These are phyloP conservation scores for Madurella mycetomatis DNA, from an alignment of 2,329 filamentous ascomycete genomes.

Conservation along the genomic window DNA sequence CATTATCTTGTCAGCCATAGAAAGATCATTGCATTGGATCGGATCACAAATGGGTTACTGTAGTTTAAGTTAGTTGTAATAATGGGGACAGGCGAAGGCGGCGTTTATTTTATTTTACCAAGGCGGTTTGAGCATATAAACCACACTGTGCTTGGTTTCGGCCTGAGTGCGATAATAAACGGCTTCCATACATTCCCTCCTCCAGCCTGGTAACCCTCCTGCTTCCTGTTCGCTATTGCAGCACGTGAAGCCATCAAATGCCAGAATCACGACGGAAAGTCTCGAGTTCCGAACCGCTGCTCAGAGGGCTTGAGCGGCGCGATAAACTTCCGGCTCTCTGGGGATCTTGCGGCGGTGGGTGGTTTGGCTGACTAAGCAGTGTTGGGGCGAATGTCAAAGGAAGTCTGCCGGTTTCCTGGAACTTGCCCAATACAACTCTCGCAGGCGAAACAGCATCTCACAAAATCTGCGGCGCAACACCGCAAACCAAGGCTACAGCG, in stretches of 20 bases:
- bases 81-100: conserved; percentile 1
- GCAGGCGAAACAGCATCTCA: conserved; percentile 20
- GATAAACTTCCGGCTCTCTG: no score
- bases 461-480: conserved; percentile 21
- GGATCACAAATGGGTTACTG: conserved; percentile 9
- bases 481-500: conserved; percentile 17
- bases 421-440: conserved; percentile 28
- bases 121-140: background rate
- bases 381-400: conserved; percentile 16
- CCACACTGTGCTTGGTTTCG: background rate
- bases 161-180: no score
- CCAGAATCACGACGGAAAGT: no score
- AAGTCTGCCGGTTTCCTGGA: conserved; percentile 13
- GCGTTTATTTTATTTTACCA: conserved; percentile 1
- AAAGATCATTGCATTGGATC: conserved; percentile 2
- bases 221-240: no score
- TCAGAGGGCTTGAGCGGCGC: no score
- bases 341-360: background rate
- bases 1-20: conserved; percentile 3
- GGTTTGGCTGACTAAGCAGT: conserved; percentile 23
- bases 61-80: conserved; percentile 15
- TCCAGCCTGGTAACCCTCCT: no score
- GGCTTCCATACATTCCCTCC: no score
- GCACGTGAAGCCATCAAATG: no score
- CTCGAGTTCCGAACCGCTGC: no score